These are phyloP conservation scores for Gynandropsis gynandra DNA, from an alignment of 345 rosid species.

Conservation along the genomic window DNA sequence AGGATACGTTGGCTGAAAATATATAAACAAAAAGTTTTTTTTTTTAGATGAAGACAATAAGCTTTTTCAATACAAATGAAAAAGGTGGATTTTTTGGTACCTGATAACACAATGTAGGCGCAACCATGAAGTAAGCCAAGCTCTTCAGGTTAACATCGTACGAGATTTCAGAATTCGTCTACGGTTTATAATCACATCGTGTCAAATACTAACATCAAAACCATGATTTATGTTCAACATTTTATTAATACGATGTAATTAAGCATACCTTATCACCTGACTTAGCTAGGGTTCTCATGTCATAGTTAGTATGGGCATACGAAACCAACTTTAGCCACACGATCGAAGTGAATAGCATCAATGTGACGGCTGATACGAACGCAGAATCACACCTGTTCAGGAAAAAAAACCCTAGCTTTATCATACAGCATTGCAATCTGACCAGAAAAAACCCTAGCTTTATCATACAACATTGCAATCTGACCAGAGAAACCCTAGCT, in stretches of 20 bases:
- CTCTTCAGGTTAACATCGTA: slow-evolving; percentile 56
- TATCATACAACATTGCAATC: no score
- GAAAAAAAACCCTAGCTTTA: no score
- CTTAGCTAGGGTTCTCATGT: slow-evolving; percentile 59
- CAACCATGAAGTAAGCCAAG: slow-evolving; percentile 89
- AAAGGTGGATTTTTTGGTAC: slow-evolving; percentile 28
- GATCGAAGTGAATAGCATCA: slow-evolving; percentile 71
- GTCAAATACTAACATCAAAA: slow-evolving; percentile 6
- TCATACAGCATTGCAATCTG: no score
- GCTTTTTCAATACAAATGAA: slow-evolving; percentile 6
- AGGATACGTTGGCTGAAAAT: slow-evolving; percentile 70
- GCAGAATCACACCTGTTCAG: slow-evolving; percentile 63
- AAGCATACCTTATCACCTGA: slow-evolving; percentile 70
- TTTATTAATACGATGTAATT: no score
- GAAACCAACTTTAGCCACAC: slow-evolving; percentile 81
- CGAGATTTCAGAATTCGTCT: slow-evolving; percentile 44
- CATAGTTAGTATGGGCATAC: slow-evolving; percentile 70
- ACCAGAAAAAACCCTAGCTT: background rate
- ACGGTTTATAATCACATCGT: slow-evolving; percentile 21
- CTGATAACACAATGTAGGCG: slow-evolving; percentile 99
- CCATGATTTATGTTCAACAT: background rate
- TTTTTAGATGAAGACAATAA: no score
- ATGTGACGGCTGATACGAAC: slow-evolving; percentile 50
- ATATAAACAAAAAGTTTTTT: slow-evolving; percentile 2
- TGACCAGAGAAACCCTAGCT: background rate